Evolutionary conservation across 2,329 filamentous ascomycete genomes (phyloP), one percentile per base, ranked within the genome.

Genomic region (Scedosporium aurantiacum): DNA sequence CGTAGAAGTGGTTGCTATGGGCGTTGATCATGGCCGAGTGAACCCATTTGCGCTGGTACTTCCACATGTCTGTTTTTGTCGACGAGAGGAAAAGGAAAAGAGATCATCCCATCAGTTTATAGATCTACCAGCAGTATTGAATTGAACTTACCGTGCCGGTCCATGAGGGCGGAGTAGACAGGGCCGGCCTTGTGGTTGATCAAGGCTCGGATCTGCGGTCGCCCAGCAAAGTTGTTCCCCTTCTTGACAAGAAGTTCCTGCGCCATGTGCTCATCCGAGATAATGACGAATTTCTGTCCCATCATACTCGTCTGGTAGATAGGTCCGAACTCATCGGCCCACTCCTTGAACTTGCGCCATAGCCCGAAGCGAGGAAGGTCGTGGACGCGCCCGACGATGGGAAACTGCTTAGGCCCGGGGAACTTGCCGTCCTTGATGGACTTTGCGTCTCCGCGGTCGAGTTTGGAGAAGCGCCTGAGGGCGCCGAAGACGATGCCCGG

Each of bases 341-440:
- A 78, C 64, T 78, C 75, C 65, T 77, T 76, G 68, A 80, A 79
- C 69, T 80, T 80, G 65, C 79, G 73, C 78, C 78, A 80, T 67
- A 79, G 70, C 23, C 70, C 69, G 62, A 78, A 75, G 50, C 75
- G 72, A 7, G 78, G 75, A 1, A 81, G 65, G 63, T 81, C 78
- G 64, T 80, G 78, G 14, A 80, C 72, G 57, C 78, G 74, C 32
- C 78, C 78, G 18, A 81, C 69, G 23, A 81, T 67, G 45, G 78
- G 78, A 60, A 75, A 78, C 64, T 78, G 77, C 61, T 69, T 72
- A 10, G 78, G 78, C 0, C 78, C 78, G 0, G 78, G 78, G 59
- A 80, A 78, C 58, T 64, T 69, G 61, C 61, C 54, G 12, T 67
- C 63, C 63, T 71, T 70, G 16, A 63, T 60, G 10, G 65, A 63